Conservation (phyloP, 345 rosid genomes). For the Trapa incisa region DNA sequence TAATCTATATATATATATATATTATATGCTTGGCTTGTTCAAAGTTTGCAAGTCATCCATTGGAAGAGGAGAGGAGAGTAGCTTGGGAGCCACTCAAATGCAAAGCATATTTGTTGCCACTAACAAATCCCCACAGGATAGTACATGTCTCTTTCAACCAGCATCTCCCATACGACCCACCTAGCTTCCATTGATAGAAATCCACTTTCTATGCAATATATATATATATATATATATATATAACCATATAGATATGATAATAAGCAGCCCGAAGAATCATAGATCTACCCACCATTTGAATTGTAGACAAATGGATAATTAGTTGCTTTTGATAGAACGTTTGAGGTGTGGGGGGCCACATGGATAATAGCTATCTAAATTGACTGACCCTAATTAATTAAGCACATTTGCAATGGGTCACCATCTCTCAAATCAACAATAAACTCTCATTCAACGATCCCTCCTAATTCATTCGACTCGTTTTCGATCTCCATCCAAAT, state of each 20-base stretch:
- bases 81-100: slow-evolving; percentile 29
- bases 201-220: too few relatives aligned
- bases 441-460: not conserved
- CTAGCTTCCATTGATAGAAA: too few relatives aligned
- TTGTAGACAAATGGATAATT: too few relatives aligned
- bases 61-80: slow-evolving; percentile 5
- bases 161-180: too few relatives aligned
- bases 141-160: not conserved
- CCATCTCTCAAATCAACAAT: slow-evolving; percentile 5
- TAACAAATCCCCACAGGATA: slow-evolving; percentile 8
- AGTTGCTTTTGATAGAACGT: too few relatives aligned
- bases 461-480: too few relatives aligned
- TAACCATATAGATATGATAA: too few relatives aligned
- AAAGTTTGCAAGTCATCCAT: not conserved
- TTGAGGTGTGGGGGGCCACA: too few relatives aligned
- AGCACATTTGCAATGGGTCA: slow-evolving; percentile 5
- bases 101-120: slow-evolving; percentile 19
- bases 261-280: too few relatives aligned
- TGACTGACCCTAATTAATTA: not conserved
- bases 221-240: too few relatives aligned
- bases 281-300: too few relatives aligned
- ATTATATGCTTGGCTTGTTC: not conserved
- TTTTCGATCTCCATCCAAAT: not conserved
- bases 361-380: too few relatives aligned
- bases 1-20: not conserved